These are phyloP conservation scores for Dillenia turbinata DNA, from an alignment of 164 flowering plant genomes.

Conservation along the genomic window DNA sequence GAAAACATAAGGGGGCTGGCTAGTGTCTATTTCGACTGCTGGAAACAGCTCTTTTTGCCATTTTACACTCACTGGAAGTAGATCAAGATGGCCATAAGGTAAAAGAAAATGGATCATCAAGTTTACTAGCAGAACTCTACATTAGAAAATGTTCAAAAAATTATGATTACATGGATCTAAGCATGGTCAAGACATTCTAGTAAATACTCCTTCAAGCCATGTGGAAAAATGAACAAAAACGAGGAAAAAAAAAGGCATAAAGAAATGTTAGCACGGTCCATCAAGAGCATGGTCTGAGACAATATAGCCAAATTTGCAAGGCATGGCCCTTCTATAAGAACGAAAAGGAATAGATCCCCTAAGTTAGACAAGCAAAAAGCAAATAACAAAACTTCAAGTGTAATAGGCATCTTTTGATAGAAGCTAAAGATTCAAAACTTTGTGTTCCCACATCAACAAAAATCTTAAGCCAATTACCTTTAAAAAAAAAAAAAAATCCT, in stretches of 20 bases:
- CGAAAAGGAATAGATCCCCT: too few relatives aligned
- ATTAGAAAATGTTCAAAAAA: background rate
- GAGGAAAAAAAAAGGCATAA: background rate
- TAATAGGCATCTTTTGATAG: too few relatives aligned
- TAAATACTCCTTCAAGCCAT: background rate
- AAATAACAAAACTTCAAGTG: too few relatives aligned
- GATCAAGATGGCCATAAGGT: background rate
- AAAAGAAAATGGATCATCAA: background rate
- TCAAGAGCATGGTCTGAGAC: too few relatives aligned
- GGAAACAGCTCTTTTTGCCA: slow-evolving; percentile 88
- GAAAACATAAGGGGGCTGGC: slow-evolving; percentile 86
- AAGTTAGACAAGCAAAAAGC: too few relatives aligned
- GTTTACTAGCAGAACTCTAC: too few relatives aligned
- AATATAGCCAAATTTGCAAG: too few relatives aligned
- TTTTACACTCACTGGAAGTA: slow-evolving; percentile 76
- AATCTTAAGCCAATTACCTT: too few relatives aligned
- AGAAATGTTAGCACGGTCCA: background rate
- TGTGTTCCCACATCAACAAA: too few relatives aligned
- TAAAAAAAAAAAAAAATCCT: too few relatives aligned
- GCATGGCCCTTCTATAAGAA: too few relatives aligned
- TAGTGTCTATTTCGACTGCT: slow-evolving; percentile 85
- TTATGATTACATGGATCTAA: background rate
- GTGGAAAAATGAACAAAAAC: background rate
- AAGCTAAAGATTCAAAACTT: too few relatives aligned
- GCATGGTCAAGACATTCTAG: background rate